Conservation (phyloP, 2,329 filamentous ascomycete genomes). For the Paraconiothyrium sp. region DNA sequence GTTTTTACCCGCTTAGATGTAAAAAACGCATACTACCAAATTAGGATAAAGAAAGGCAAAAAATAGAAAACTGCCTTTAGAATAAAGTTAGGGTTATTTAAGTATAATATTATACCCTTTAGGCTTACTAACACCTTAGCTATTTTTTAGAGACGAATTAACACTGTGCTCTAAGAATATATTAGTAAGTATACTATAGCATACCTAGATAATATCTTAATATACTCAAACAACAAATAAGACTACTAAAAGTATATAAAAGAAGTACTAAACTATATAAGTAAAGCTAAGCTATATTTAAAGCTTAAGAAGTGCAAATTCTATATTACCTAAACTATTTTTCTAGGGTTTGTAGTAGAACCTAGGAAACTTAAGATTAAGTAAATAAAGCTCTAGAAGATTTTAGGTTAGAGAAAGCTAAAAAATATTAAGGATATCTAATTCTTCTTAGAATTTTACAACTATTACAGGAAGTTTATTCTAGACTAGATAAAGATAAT, state of each 20-base stretch:
- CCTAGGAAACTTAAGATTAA: no score
- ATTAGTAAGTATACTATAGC: no score
- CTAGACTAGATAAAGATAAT: no score
- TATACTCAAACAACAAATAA: background rate
- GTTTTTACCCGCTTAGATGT: background rate
- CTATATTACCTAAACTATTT: background rate
- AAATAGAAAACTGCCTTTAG: slow-evolving; percentile 22
- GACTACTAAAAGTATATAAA: background rate
- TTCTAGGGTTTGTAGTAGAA: no score
- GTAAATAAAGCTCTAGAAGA: no score
- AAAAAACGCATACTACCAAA: background rate
- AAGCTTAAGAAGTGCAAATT: background rate
- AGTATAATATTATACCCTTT: background rate
- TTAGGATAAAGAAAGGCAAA: background rate
- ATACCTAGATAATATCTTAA: background rate
- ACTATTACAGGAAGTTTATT: no score
- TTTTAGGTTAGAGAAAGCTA: no score
- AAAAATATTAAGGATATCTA: no score
- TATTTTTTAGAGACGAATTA: background rate
- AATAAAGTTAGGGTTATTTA: slow-evolving; percentile 11
- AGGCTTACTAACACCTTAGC: background rate
- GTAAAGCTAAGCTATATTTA: background rate
- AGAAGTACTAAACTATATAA: no score
- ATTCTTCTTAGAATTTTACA: no score
- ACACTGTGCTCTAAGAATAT: background rate